phyloP scores from a whole-genome alignment of 2,329 filamentous ascomycete genomes.

The Penicillium capsulatum region DNA sequence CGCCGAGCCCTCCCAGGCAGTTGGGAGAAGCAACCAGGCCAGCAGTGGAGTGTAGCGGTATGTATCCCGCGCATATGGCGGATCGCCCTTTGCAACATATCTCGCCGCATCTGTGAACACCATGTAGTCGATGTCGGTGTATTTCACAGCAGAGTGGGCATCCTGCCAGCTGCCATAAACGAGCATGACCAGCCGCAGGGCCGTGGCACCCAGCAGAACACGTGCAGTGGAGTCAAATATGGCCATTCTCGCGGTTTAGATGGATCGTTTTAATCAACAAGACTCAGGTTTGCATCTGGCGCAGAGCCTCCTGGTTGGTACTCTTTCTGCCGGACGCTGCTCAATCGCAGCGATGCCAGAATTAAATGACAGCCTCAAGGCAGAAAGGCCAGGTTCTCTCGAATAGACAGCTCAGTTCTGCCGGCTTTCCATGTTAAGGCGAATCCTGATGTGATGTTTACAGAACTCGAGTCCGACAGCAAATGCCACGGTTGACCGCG shows the following conservation, averaged over 20 bases:
- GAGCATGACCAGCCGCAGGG: conserved; percentile 69
- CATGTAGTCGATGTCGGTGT: conserved; percentile 97
- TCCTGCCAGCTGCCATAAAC: conserved; percentile 92
- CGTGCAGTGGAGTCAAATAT: conserved; percentile 33
- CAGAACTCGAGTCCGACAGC: too few relatives aligned
- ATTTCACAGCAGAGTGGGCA: conserved; percentile 85
- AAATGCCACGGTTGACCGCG: too few relatives aligned
- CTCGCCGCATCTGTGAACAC: conserved; percentile 95
- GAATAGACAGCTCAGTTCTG: too few relatives aligned
- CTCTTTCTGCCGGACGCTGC: too few relatives aligned
- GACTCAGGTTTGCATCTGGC: not conserved
- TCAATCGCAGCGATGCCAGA: too few relatives aligned
- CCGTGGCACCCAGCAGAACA: conserved; percentile 41
- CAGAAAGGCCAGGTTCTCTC: too few relatives aligned
- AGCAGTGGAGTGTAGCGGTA: conserved; percentile 96
- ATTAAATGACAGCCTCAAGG: too few relatives aligned
- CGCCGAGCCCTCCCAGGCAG: conserved; percentile 50
- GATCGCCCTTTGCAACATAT: conserved; percentile 62
- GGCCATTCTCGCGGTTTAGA: conserved; percentile 10
- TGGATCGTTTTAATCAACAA: not conserved
- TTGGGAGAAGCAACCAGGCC: conserved; percentile 85
- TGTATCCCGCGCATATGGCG: conserved; percentile 84
- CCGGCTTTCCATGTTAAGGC: too few relatives aligned
- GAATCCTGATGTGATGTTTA: too few relatives aligned
- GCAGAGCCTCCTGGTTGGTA: not conserved